Conservation (phyloP, 495 filamentous ascomycete species). For the Lophiostoma macrostomum region DNA sequence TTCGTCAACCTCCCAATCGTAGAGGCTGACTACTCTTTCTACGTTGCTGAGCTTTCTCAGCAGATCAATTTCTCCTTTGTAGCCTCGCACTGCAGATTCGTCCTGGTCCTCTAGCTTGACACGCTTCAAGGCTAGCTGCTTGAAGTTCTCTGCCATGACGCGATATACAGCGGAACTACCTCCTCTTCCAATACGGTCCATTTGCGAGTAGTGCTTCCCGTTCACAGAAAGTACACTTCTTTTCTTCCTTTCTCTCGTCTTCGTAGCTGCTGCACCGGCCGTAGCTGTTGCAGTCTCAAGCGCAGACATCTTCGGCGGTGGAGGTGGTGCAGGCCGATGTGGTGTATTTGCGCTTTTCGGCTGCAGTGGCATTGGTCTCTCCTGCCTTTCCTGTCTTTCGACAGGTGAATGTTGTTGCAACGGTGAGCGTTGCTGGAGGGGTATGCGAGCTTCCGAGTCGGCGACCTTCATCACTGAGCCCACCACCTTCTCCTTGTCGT, state of each 20-base stretch:
- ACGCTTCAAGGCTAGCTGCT: constrained; percentile 88
- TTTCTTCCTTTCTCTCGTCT: constrained; percentile 63
- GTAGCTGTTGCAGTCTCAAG: constrained; percentile 85
- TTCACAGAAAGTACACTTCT: constrained; percentile 81
- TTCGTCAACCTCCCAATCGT: constrained; percentile 89
- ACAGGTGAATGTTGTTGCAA: constrained; percentile 31
- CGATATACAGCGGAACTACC: constrained; percentile 92
- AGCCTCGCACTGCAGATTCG: constrained; percentile 75
- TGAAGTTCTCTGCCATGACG: constrained; percentile 94
- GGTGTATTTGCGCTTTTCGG: constrained; percentile 79
- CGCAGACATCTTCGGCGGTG: constrained; percentile 90
- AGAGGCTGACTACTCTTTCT: constrained; percentile 82
- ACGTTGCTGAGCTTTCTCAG: constrained; percentile 76
- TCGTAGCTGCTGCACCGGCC: constrained; percentile 72
- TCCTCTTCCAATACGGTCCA: constrained; percentile 87
- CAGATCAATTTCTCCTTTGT: constrained; percentile 95
- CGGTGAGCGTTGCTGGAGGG: constrained; percentile 22
- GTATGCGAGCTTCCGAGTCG: background rate
- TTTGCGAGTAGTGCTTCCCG: constrained; percentile 80
- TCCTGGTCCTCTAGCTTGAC: constrained; percentile 90
- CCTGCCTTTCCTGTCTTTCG: constrained; percentile 61
- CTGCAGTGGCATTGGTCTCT: constrained; percentile 51
- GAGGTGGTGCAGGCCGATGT: constrained; percentile 69
- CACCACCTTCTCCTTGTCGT: constrained; percentile 16
- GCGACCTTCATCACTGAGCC: constrained; percentile 21